Evolutionary conservation across 2,329 filamentous ascomycete species (phyloP), one percentile per base, ranked within the genome.

Genomic region (Aschersonia sp.): DNA sequence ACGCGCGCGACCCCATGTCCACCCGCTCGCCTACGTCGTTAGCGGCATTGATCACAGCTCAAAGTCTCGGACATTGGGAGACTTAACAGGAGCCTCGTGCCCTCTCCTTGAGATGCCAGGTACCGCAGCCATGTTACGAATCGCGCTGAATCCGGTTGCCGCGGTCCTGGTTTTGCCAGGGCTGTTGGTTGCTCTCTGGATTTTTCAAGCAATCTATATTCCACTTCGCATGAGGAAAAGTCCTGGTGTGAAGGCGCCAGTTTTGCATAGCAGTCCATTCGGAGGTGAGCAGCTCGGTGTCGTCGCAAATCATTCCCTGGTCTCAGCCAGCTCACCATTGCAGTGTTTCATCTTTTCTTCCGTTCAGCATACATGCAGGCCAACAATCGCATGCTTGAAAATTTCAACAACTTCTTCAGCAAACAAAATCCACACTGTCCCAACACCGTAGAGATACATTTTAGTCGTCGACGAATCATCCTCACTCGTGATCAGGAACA

Each of bases 401-500:
- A 49, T 44, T 52, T 47, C 42, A 40, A 44, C 22, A n/a, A 30
- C 44, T 37, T 51, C 32, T 54, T 52, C 43, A 39, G 47, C 14
- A 14, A 50, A 14, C 44, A 47, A 6, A 41, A 43, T 1, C 50
- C 51, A 1, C 32, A 29, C 4, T 42, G 40, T 22, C 47, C 48
- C 6, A 45, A 54, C 41, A 43, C 49, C 0, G 66, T 74, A 39
- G 84, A 90, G 62, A 60, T 68, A 7, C 68, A 69, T 1, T 55
- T 79, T 6, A 56, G 77, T 1, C 72, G 74, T 44, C 61, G 66
- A 44, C 77, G 85, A n/a, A 63, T 83, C 14, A 63, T 94, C 48
- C 72, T 92, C 56, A 95, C 89, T 0, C 76, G 77, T 5, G 87
- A 95, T 54, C 84, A 84, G 0, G 87, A 94, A 58, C 95, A 95